Percentiles rank a stretch among this genome's conserved stretches.
Evolutionary conservation across 805 yeast genomes (phyloP).

Genomic region (Nakazawaea ishiwadae): DNA sequence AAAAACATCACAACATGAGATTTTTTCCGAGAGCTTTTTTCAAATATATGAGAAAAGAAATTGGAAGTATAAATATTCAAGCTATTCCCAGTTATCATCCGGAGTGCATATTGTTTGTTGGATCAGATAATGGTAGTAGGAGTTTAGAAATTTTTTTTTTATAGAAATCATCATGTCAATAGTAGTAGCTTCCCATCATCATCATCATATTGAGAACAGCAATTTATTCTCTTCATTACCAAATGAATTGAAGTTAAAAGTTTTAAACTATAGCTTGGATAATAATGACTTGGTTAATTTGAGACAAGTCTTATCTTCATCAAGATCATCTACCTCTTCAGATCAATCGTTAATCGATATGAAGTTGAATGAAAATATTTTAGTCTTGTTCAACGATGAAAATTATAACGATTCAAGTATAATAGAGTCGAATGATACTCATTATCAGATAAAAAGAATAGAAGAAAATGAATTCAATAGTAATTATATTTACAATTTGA

Average conservation of each 20-base stretch:
- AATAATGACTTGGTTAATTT: conserved; percentile 7
- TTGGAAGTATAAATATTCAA: too few species aligned
- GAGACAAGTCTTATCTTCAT: neutral
- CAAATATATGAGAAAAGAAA: too few species aligned
- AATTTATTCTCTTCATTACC: conserved; percentile 7
- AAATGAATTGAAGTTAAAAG: conserved; percentile 9
- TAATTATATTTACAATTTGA: conserved; percentile 5
- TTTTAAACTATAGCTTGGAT: conserved; percentile 1
- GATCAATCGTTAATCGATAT: conserved; percentile 6
- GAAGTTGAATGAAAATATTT: conserved; percentile 9
- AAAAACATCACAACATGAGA: neutral
- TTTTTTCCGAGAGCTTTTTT: neutral
- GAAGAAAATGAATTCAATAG: neutral
- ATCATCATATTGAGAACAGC: neutral
- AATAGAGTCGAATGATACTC: neutral
- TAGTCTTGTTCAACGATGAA: conserved; percentile 9
- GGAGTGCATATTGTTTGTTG: too few species aligned
- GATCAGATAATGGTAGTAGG: too few species aligned
- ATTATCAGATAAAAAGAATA: conserved; percentile 3
- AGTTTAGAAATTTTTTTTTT: too few species aligned
- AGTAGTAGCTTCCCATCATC: too few species aligned
- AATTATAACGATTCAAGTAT: neutral
- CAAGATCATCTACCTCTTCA: too few species aligned
- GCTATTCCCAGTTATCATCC: too few species aligned
- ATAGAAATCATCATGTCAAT: too few species aligned